Evolutionary conservation across 1,139 yeast species (phyloP).

Genomic region (Pichia sp.): DNA sequence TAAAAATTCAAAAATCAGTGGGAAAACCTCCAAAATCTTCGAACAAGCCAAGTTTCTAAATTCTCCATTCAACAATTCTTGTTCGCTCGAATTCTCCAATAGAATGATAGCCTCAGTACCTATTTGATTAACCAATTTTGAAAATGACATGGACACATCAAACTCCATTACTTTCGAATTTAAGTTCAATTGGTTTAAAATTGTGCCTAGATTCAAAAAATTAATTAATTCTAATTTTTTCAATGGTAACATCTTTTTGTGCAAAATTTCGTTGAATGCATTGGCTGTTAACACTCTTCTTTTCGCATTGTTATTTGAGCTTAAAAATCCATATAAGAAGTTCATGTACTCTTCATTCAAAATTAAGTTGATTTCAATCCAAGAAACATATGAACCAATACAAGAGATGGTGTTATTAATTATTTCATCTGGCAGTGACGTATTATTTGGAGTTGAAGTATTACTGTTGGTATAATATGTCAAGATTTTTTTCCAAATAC

Average conservation of each 20-base stretch:
- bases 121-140: constrained; percentile 66
- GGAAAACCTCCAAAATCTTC: constrained; percentile 58
- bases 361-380: constrained; percentile 88
- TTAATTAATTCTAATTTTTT: constrained; percentile 73
- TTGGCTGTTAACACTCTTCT: constrained; percentile 55
- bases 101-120: constrained; percentile 69
- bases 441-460: constrained; percentile 7
- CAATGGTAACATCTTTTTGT: constrained; percentile 88
- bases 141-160: constrained; percentile 65
- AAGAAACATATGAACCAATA: constrained; percentile 81
- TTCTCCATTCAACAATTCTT: constrained; percentile 25
- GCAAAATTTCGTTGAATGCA: constrained; percentile 71
- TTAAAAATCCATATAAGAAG: constrained; percentile 56
- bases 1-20: constrained; percentile 62
- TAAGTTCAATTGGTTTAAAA: constrained; percentile 34
- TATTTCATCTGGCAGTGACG: constrained; percentile 35
- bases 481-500: constrained; percentile 62
- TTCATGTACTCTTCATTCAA: constrained; percentile 59
- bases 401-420: constrained; percentile 53
- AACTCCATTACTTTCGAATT: constrained; percentile 38
- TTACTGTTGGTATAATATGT: constrained; percentile 22
- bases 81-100: constrained; percentile 40
- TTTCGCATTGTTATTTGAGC: constrained; percentile 28
- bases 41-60: constrained; percentile 35
- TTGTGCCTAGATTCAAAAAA: constrained; percentile 55